These are phyloP conservation scores for Vitis cinerea DNA, from an alignment of 164 flowering plant genomes.

Conservation along the genomic window DNA sequence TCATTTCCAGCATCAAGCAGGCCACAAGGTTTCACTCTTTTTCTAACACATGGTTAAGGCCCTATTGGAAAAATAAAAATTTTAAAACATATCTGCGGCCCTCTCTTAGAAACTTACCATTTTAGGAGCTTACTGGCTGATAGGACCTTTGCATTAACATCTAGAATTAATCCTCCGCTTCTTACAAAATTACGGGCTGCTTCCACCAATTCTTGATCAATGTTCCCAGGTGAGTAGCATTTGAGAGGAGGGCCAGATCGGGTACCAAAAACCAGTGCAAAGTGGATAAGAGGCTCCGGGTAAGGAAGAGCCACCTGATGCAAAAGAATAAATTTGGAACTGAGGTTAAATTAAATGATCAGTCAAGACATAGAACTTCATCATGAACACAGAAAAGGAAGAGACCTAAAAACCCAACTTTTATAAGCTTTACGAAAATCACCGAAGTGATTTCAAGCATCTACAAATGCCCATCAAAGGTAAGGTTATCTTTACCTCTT, in stretches of 20 bases:
- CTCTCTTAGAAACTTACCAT: conserved; percentile 51
- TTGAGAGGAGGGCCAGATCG: conserved; percentile 83
- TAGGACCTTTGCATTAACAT: conserved; percentile 45
- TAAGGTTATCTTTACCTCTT: background rate
- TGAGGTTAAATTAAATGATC: background rate
- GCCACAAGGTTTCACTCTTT: no score
- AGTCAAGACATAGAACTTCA: background rate
- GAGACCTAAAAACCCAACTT: no score
- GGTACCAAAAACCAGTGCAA: conserved; percentile 67
- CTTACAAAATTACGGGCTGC: conserved; percentile 65
- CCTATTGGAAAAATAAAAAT: no score
- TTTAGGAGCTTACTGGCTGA: conserved; percentile 54
- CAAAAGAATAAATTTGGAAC: conserved; percentile 1
- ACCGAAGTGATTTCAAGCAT: no score
- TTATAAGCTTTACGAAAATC: no score
- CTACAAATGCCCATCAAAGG: background rate
- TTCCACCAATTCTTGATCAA: conserved; percentile 74
- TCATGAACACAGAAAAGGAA: background rate
- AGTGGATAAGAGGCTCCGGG: conserved; percentile 77
- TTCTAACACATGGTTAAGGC: no score
- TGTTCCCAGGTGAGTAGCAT: conserved; percentile 73
- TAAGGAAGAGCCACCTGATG: conserved; percentile 68
- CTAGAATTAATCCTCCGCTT: conserved; percentile 61
- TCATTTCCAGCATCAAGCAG: no score
- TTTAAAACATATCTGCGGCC: no score